Evolutionary conservation across 371 early-diverging fungal species (phyloP), one percentile per base, ranked within the genome.

Genomic region (Rhizomucor pusillus): DNA sequence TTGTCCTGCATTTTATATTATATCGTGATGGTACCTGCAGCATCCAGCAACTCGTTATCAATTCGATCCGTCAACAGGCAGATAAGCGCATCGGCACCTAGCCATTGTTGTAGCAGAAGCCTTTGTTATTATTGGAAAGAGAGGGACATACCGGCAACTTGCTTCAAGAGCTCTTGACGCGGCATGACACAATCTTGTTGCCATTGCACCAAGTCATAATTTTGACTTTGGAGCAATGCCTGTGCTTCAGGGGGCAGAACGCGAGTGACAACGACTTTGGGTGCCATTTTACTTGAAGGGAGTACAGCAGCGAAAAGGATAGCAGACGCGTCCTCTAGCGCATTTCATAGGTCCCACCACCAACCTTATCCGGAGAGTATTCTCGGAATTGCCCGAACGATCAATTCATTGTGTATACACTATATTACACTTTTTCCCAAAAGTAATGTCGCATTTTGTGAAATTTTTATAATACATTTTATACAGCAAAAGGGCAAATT

Each of bases 61-160:
- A 94, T 81, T 40, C 78, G 80, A 49, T 93, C 89, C 1, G 86
- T 80, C 45, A 91, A 63, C 50, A 90, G 71, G 62, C 88, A 87
- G 7, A 91, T 50, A 14, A 89, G 68, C 0, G 85, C 92, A 37
- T 84, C 73, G 0, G 75, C 82, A 46, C 80, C 86, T 64, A 50
- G 3, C 40, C 0, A 20, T 29, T 29, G 5, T 29, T 7, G 29
- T 29, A 29, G 29, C 29, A 29, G 7, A 3, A 7, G 29, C 7
- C 7, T 29, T 29, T 29, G 3, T 29, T 29, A 29, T 23, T 34
- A 23, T 16, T 43, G 2, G 9, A 37, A 35, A 50, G 22, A 47
- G 33, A 47, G 37, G 11, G 20, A 43, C n/a, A 29, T 65, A 50
- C 70, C 74, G 37, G 68, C 52, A 11, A 75, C 54, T 37, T 59